These are phyloP conservation scores for Tilletia indica DNA, from an alignment of 1,284 basidiomycete species.

Conservation along the genomic window DNA sequence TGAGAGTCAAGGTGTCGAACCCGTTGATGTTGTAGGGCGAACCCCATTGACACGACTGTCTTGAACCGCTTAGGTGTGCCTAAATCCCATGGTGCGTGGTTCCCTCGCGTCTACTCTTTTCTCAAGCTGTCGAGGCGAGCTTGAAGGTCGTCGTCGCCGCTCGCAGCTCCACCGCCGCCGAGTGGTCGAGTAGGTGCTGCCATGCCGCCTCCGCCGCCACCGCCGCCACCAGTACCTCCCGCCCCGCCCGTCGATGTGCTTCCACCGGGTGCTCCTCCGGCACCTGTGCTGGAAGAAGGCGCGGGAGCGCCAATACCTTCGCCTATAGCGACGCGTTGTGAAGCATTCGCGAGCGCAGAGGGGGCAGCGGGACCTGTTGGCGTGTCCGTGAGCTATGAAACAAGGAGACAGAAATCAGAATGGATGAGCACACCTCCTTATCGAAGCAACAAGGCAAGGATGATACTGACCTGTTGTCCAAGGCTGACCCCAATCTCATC, in stretches of 20 bases:
- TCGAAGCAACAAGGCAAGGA: neutral
- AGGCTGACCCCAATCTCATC: constrained; percentile 94
- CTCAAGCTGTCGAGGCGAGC: constrained; percentile 50
- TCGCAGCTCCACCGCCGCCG: constrained; percentile 27
- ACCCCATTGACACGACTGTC: too few species aligned
- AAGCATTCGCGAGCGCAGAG: constrained; percentile 36
- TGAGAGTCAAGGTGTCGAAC: too few species aligned
- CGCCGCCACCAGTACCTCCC: constrained; percentile 19
- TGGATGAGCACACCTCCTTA: neutral
- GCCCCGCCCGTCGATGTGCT: constrained; percentile 11
- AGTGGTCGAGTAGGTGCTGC: neutral
- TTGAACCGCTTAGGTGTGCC: too few species aligned
- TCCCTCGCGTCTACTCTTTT: constrained; percentile 28
- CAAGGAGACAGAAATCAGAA: neutral
- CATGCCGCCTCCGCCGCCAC: constrained; percentile 21
- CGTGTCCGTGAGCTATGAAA: constrained; percentile 41
- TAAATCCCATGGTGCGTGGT: too few species aligned
- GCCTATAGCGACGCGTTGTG: constrained; percentile 47
- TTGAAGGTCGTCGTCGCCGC: constrained; percentile 52
- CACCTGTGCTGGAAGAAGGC: constrained; percentile 16
- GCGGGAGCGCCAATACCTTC: constrained; percentile 31
- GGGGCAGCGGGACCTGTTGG: constrained; percentile 36
- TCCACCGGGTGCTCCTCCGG: constrained; percentile 2
- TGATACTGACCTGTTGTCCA: constrained; percentile 74
- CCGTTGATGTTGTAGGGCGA: too few species aligned